Percentiles rank a stretch among this genome's conserved stretches.
Evolutionary conservation across 1,284 basidiomycete species (phyloP).

Genomic region (Fomitopsis schrenkii): DNA sequence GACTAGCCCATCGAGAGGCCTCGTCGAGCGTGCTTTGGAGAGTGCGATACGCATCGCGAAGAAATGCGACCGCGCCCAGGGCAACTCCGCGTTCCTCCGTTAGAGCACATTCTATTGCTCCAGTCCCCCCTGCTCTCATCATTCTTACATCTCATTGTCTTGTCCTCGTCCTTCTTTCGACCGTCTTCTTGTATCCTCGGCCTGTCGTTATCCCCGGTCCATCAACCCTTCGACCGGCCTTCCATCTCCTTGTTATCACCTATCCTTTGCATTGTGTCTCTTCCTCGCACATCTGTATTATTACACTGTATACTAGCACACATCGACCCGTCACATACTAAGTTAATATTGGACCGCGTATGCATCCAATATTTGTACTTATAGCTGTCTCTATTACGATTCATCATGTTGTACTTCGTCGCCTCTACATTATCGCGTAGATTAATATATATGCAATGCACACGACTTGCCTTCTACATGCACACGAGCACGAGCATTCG

Average conservation of each 20-base stretch:
- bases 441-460: neutral
- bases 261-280: neutral
- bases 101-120: constrained; percentile 1
- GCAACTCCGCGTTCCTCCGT: constrained; percentile 49
- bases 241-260: neutral
- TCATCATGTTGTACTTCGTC: neutral
- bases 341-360: neutral
- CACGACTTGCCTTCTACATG: neutral
- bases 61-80: constrained; percentile 63
- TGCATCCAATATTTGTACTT: neutral
- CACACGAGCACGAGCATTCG: too few relatives aligned
- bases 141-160: neutral
- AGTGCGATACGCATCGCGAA: constrained; percentile 55
- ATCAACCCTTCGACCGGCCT: neutral
- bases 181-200: neutral
- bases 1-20: constrained; percentile 36
- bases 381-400: neutral
- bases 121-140: neutral
- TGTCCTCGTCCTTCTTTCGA: neutral
- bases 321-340: neutral
- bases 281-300: neutral
- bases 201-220: neutral
- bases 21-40: constrained; percentile 58
- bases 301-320: neutral
- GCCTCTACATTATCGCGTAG: neutral